Percentiles rank a stretch among this genome's conserved stretches.
These are phyloP conservation scores for Saccharomyces jurei DNA, from an alignment of 805 yeast species.

Conservation along the genomic window DNA sequence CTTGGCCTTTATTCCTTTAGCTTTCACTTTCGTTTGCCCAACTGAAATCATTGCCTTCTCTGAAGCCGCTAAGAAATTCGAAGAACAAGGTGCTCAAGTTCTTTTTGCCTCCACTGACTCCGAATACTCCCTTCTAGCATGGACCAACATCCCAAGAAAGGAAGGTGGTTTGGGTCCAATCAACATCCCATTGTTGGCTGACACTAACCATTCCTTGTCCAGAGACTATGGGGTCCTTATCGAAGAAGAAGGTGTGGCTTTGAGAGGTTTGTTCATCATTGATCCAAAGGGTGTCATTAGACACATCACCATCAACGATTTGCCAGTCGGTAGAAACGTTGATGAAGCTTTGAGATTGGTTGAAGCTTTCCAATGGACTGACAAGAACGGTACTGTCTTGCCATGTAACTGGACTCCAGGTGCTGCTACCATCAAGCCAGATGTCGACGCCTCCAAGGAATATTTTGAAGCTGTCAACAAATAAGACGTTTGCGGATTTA, in stretches of 20 bases:
- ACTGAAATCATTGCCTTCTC: slow-evolving; percentile 98
- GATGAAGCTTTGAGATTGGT: slow-evolving; percentile 95
- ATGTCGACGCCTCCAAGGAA: slow-evolving; percentile 67
- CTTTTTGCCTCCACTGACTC: slow-evolving; percentile 98
- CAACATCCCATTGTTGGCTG: slow-evolving; percentile 90
- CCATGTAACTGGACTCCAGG: slow-evolving; percentile 99
- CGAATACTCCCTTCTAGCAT: slow-evolving; percentile 92
- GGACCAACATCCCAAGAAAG: slow-evolving; percentile 94
- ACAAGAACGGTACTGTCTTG: slow-evolving; percentile 98
- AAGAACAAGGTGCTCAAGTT: slow-evolving; percentile 78
- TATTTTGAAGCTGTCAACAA: slow-evolving; percentile 63
- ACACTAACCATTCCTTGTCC: slow-evolving; percentile 91
- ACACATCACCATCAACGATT: slow-evolving; percentile 96
- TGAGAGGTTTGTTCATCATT: slow-evolving; percentile 96
- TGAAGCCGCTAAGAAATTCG: slow-evolving; percentile 84
- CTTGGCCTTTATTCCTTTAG: slow-evolving; percentile 95
- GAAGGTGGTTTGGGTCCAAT: slow-evolving; percentile 98
- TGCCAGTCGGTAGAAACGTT: slow-evolving; percentile 98
- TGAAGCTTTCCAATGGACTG: slow-evolving; percentile 99
- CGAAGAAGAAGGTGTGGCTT: slow-evolving; percentile 93
- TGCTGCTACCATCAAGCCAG: slow-evolving; percentile 83
- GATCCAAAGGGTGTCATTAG: slow-evolving; percentile 93
- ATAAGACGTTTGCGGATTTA: slow-evolving; percentile 1
- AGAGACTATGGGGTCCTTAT: slow-evolving; percentile 95
- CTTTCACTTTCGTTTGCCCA: slow-evolving; percentile 99